These are phyloP conservation scores for Daldinia caldariorum DNA, from an alignment of 495 filamentous ascomycete species.

Conservation along the genomic window DNA sequence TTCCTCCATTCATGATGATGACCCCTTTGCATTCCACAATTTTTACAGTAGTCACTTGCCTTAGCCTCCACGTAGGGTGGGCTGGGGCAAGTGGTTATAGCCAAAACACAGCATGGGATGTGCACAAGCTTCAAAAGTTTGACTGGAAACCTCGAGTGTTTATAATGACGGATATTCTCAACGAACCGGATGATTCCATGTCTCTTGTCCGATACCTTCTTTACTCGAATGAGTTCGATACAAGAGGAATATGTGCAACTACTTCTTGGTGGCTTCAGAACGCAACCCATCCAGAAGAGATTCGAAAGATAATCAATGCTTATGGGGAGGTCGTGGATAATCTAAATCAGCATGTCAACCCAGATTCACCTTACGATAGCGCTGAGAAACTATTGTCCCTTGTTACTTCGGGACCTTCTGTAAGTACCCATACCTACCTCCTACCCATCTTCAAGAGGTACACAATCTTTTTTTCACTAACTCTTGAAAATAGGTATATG, in stretches of 20 bases:
- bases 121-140: constrained; percentile 14
- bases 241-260: constrained; percentile 23
- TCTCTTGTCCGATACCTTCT: constrained; percentile 21
- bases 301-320: not conserved
- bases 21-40: not conserved
- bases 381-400: not conserved
- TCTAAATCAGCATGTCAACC: not conserved
- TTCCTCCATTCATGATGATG: not conserved
- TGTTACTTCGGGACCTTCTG: not conserved
- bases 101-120: not conserved
- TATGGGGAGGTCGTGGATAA: not conserved
- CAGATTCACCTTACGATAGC: not conserved
- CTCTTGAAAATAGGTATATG: not conserved
- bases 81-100: not conserved
- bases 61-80: not conserved
- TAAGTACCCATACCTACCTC: not conserved
- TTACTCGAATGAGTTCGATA: constrained; percentile 25
- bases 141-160: constrained; percentile 15
- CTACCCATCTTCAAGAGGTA: not conserved
- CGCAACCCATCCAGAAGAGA: not conserved
- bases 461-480: not conserved
- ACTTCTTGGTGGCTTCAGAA: constrained; percentile 22
- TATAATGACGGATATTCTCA: constrained; percentile 22
- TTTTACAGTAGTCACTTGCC: not conserved
- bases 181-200: constrained; percentile 26